Base-by-base conservation (phyloP, 1,284 basidiomycete species). In the Boletellus dicymbophilus region DNA sequence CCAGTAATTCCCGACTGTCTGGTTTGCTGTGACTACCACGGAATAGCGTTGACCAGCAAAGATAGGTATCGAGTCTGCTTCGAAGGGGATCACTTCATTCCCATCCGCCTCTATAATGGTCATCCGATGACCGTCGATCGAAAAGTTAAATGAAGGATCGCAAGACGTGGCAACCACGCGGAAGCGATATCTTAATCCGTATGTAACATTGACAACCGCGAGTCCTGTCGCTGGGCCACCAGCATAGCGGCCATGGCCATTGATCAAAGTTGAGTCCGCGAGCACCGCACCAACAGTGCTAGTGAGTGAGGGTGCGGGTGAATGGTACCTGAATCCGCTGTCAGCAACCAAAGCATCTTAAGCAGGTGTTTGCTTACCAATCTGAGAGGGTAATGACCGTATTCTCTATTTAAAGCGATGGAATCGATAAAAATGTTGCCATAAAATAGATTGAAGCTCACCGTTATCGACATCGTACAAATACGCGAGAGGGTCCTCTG, bases 1-100 rank as follows among this genome's bases (percentile, higher is more conserved):
- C 74, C 79, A 78, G 51, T 78, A 80, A 49, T 79, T 80, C 0
- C 40, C 61, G 37, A 64, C 28, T 0, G 57, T 34, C 39, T 69
- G 61, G 45, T 70, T 40, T 18, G 72, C 70, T 2, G 59, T 57
- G 4, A 76, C 54, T 3, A 71, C 59, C 69, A n/a, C n/a, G n/a
- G n/a, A n/a, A n/a, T n/a, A n/a, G n/a, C n/a, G n/a, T n/a, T n/a
- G n/a, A n/a, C n/a, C 78, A 42, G 71, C 63, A 39, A 63, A 67
- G n/a, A 79, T 63, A 5, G 54, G 54, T 21, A 79, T 52, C 1
- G 57, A 68, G 44, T 79, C 74, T 1, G 79, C 72, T 1, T 58
- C 52, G 16, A 74, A 57, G 3, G 77, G 78, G 15, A 66, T n/a
- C 1, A 69, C 66, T 47, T 71, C 73, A 12, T 56, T 59, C 6